Evolutionary conservation across 2,329 filamentous ascomycete genomes (phyloP).

Genomic region (Claviceps humidiphila): DNA sequence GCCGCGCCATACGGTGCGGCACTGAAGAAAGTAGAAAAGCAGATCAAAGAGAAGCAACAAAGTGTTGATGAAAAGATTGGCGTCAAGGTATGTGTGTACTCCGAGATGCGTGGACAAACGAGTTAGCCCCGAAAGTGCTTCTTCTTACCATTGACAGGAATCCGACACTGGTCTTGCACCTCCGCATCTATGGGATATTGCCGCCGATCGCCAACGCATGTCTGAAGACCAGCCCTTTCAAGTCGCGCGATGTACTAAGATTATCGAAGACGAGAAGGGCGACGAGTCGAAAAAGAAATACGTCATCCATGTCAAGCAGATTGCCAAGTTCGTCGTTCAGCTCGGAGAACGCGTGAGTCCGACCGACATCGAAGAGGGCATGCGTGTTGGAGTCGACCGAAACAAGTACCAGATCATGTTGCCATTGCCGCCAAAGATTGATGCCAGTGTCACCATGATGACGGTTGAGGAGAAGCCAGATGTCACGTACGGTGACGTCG

Average conservation of each 20-base stretch:
- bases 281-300: constrained; percentile 98
- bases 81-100: constrained; percentile 46
- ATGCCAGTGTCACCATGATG: constrained; percentile 99
- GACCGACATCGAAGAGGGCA: constrained; percentile 98
- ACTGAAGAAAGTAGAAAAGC: constrained; percentile 94
- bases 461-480: constrained; percentile 99
- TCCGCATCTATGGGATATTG: constrained; percentile 97
- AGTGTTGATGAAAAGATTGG: constrained; percentile 98
- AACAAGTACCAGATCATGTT: constrained; percentile 99
- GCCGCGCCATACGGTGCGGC: constrained; percentile 88
- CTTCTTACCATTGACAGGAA: constrained; percentile 46
- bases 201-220: constrained; percentile 97
- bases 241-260: constrained; percentile 96
- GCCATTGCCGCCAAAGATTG: constrained; percentile 93
- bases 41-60: constrained; percentile 98
- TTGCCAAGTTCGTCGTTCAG: constrained; percentile 98
- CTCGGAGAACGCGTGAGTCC: constrained; percentile 92
- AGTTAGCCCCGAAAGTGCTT: background rate
- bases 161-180: constrained; percentile 96
- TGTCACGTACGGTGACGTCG: constrained; percentile 96
- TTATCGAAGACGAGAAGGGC: constrained; percentile 87
- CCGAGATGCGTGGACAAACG: background rate
- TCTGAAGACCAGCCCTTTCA: constrained; percentile 94
- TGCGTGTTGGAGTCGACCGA: constrained; percentile 94
- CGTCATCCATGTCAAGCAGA: constrained; percentile 99